Evolutionary conservation across 257 asterid genomes (phyloP), one percentile per base, ranked within the genome.

Genomic region (Nemophila menziesii): DNA sequence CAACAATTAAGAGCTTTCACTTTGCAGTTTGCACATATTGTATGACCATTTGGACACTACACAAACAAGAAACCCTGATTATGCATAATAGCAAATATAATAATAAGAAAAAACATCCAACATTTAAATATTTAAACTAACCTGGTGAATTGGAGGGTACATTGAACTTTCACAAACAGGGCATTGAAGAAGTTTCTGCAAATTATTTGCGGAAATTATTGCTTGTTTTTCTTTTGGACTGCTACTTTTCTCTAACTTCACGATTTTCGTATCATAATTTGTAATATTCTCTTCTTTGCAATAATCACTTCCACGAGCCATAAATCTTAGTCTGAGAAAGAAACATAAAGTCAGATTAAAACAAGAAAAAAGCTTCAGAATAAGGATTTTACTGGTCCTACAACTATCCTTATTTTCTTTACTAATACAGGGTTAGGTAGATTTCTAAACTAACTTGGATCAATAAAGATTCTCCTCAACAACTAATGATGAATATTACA

Each of bases 21-120:
- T 51, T 70, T 79, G 86, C 96, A 82, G 58, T 54, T 66, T n/a
- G 70, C 46, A 58, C 96, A 86, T 41, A 82, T 44, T 0, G 82
- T 82, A 61, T 86, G 96, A 40, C 96, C 94, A 64, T 86, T 82
- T 51, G 84, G 84, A 65, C 96, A 86, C 96, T 86, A 80, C 73
- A 61, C 7, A 11, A 11, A 40, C 26, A 11, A 46, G 40, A 42
- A 22, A 8, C 2, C 21, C 20, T 42, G 45, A 45, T 1, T 9
- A 13, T 8, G 11, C n/a, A 29, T 29, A 29, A 29, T 7, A 29
- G 36, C 12, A 29, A 29, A 29, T 29, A 29, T 5, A 2, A 29
- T 7, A 5, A 7, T 2, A 29, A 29, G 8, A 29, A 29, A 7
- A 29, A 29, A 5, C 36, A 29, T 29, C 36, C 36, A n/a, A n/a